phyloP scores from a whole-genome alignment of 345 rosid genomes.

The Lepidium africanum region DNA sequence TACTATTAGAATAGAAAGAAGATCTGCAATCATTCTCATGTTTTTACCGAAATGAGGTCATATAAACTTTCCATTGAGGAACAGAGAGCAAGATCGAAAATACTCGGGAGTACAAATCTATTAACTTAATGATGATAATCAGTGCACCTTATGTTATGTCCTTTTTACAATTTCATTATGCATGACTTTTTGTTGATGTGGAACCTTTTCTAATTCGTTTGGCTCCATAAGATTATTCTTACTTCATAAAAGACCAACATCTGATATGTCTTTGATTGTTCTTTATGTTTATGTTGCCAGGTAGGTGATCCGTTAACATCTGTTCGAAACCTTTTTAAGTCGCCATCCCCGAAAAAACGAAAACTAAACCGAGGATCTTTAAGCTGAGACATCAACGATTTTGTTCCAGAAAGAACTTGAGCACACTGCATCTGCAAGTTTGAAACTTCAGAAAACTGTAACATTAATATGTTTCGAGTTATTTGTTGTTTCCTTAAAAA shows the following conservation, averaged over 20 bases:
- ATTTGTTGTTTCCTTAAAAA: background rate
- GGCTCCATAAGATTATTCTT: background rate
- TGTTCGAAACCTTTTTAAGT: slow-evolving; percentile 59
- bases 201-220: no score
- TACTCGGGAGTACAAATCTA: background rate
- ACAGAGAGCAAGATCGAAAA: background rate
- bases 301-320: slow-evolving; percentile 75
- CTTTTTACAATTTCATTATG: background rate
- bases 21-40: background rate
- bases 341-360: slow-evolving; percentile 48
- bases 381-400: background rate
- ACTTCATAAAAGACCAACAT: background rate
- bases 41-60: background rate
- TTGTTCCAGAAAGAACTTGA: background rate
- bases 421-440: background rate
- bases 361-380: slow-evolving; percentile 29
- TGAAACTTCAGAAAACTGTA: background rate
- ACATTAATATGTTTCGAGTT: background rate
- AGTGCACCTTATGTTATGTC: background rate
- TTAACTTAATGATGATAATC: background rate
- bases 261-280: background rate
- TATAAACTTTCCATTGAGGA: background rate
- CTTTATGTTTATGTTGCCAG: slow-evolving; percentile 24
- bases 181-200: background rate
- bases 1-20: background rate